These are phyloP conservation scores for Isabelozyma gotoi DNA, from an alignment of 805 yeast species.

Conservation along the genomic window DNA sequence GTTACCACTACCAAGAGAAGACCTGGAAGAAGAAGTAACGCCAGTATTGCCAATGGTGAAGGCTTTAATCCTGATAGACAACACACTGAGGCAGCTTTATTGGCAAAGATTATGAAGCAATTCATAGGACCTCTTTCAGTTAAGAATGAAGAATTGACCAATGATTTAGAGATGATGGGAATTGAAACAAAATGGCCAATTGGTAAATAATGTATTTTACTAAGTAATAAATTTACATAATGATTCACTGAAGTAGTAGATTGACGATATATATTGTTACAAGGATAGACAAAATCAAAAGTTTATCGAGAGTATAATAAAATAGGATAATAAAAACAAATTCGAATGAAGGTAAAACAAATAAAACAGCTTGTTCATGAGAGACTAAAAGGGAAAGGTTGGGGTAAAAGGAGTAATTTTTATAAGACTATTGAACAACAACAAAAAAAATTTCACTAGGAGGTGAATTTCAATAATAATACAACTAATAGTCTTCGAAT, in stretches of 20 bases:
- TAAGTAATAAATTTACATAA: not conserved
- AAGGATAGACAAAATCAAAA: not conserved
- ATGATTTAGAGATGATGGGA: conserved; percentile 38
- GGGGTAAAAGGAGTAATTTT: not conserved
- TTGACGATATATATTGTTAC: no score
- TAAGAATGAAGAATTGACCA: conserved; percentile 28
- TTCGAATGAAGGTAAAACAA: not conserved
- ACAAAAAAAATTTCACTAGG: conserved; percentile 4
- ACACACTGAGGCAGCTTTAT: conserved; percentile 34
- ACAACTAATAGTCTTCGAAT: conserved; percentile 39
- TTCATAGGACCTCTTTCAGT: conserved; percentile 40
- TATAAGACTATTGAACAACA: conserved; percentile 3
- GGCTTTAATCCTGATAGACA: conserved; percentile 10
- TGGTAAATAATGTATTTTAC: conserved; percentile 4
- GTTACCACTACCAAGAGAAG: conserved; percentile 29
- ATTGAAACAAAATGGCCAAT: conserved; percentile 37
- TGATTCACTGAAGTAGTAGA: no score
- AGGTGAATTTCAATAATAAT: not conserved
- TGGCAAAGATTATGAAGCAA: conserved; percentile 44
- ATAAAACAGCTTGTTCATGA: not conserved
- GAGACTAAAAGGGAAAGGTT: no score
- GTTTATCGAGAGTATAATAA: not conserved
- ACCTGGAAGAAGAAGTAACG: conserved; percentile 33
- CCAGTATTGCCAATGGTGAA: conserved; percentile 8
- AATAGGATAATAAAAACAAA: not conserved